Base-by-base conservation (phyloP, 2,329 filamentous ascomycete genomes). In the Magnaporthales sp. region DNA sequence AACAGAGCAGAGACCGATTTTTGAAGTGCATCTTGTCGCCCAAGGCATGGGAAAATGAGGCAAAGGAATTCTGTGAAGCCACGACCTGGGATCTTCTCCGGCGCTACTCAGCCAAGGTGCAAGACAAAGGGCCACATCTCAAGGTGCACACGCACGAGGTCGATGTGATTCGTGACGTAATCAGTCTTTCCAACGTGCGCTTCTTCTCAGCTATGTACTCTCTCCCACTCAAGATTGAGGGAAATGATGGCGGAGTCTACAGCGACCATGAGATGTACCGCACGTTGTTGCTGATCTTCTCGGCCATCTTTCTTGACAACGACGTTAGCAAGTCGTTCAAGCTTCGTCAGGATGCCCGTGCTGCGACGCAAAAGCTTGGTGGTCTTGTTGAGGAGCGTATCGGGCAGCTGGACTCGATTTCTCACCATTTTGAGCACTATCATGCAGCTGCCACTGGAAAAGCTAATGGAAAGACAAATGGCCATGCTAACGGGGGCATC, bases 131-230 rank as follows among this genome's bases (percentile, higher is more conserved):
- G 4, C 54, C 54, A n/a, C 54, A 58, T 26, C n/a, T 58, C 22
- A 51, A 15, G 22, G 8, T 56, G n/a, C n/a, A 31, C 32, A 74
- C 80, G 1, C 72, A 75, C 67, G 78, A 80, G 69, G 72, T 81
- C 30, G 79, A 81, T 63, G 69, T 81, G 24, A 74, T 81, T 66
- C 77, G 79, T 13, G 84, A 88, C 63, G 81, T 89, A 15, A 84
- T 84, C 19, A 87, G 88, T 68, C 83, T 87, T 11, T 77, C 84
- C 0, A 86, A 85, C 4, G 81, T 85, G 2, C 77, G 81, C 60
- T 81, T 85, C 71, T 78, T 86, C 1, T 81, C 84, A 0, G 82
- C 86, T 58, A 76, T 85, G 13, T 86, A 87, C 73, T 85, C 84
- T 65, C 77, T 88, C 38, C 86, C 87, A 3, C 71, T 89, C 31